Base-by-base conservation (phyloP, 768 basidiomycete genomes). In the Russula lepida region DNA sequence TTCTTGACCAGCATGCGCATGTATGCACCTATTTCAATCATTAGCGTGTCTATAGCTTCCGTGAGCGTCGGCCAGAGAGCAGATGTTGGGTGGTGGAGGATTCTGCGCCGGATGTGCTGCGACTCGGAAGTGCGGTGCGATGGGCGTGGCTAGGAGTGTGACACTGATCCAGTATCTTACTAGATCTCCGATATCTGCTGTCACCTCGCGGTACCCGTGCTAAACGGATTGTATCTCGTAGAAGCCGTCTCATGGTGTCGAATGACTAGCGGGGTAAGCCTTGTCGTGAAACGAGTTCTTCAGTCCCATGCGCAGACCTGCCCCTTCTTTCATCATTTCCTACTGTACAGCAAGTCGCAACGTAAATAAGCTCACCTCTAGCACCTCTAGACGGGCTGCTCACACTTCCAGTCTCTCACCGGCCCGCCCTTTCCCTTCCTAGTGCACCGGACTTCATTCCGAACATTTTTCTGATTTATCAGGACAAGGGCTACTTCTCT, bases 121-220 rank as follows among this genome's bases (percentile, higher is more conserved):
- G n/a, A n/a, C 95, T 43, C 95, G 81, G 69, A 90, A 90, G 76
- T 98, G 97, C 0, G 95, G 94, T 0, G 93, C 91, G 71, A 98
- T 81, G 41, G 97, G 95, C 0, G 85, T 77, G 70, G 89, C 79
- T 64, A 97, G 78, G 54, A 98, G 78, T 5, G 89, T 84, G 60
- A 78, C 74, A 51, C 84, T 83, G 71, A 98, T 85, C 89, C 89
- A 98, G 77, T 84, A 82, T 64, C 83, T 76, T 69, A 95, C 84
- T 49, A 98, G 82, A 63, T 93, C 93, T 52, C 93, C 92, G 52
- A 86, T 76, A 63, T 93, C 91, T 7, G 82, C 76, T 3, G 90
- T 94, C 54, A 95, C 91, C 71, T 94, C 89, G 59, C 94, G 91
- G 73, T 98, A 98, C 88, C 93, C 94, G 71, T 98, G 95, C 48